A percentile compares a stretch with the other conserved stretches of the same genome.
Evolutionary conservation across 805 yeast genomes (phyloP).

Genomic region (Brettanomyces custersianus): DNA sequence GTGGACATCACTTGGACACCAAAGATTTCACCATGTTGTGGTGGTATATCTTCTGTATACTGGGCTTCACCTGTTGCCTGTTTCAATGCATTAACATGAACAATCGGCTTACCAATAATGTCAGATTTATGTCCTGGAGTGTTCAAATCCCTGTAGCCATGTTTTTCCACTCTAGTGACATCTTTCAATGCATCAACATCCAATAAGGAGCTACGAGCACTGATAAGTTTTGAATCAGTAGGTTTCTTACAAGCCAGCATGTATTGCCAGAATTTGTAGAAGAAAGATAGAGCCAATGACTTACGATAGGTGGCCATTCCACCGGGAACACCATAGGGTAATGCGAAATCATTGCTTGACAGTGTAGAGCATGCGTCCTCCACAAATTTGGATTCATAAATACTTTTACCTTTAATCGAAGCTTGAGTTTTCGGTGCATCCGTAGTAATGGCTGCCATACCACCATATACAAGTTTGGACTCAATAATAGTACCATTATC

Average conservation of each 20-base stretch:
- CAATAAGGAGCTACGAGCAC: slow-evolving; percentile 7
- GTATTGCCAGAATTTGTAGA: slow-evolving; percentile 33
- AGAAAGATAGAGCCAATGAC: slow-evolving; percentile 36
- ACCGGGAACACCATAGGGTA: slow-evolving; percentile 37
- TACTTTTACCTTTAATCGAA: slow-evolving; percentile 15
- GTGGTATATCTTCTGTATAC: slow-evolving; percentile 37
- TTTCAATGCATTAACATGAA: slow-evolving; percentile 36
- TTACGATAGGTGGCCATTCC: slow-evolving; percentile 40
- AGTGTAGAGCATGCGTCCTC: slow-evolving; percentile 24
- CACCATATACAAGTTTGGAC: slow-evolving; percentile 34
- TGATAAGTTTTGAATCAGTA: slow-evolving; percentile 1
- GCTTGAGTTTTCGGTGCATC: slow-evolving; percentile 28
- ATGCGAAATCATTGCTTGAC: slow-evolving; percentile 24
- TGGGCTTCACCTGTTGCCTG: slow-evolving; percentile 41
- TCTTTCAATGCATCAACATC: slow-evolving; percentile 25
- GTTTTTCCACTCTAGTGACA: slow-evolving; percentile 30
- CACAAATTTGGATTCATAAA: slow-evolving; percentile 17
- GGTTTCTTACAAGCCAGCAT: slow-evolving; percentile 14
- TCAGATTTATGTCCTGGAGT: slow-evolving; percentile 27
- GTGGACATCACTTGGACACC: slow-evolving; percentile 36
- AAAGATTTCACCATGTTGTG: slow-evolving; percentile 30
- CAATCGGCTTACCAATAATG: slow-evolving; percentile 31
- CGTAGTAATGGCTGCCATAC: slow-evolving; percentile 39
- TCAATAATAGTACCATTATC: slow-evolving; percentile 18
- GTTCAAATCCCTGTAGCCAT: slow-evolving; percentile 30